phyloP scores from a whole-genome alignment of 495 filamentous ascomycete species.

The Tuber calosporum region DNA sequence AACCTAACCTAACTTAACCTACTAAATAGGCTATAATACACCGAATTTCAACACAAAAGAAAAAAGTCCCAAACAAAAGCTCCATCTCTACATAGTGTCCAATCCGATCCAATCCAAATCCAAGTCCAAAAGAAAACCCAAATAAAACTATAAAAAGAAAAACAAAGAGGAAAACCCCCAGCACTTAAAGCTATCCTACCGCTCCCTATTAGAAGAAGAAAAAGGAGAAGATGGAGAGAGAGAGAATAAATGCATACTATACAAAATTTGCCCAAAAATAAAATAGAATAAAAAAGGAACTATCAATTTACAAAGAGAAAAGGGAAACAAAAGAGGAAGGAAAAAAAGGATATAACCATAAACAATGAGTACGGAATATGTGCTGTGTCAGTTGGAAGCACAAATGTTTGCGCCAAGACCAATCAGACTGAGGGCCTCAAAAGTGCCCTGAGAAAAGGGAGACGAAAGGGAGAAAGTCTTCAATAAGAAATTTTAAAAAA shows the following conservation, averaged over 20 bases:
- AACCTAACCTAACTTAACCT: not conserved
- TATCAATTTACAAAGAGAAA: not conserved
- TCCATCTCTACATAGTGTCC: not conserved
- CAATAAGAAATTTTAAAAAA: conserved; percentile 5
- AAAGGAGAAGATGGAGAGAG: not conserved
- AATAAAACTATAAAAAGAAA: not conserved
- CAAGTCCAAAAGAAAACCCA: not conserved
- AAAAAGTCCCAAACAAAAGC: not conserved
- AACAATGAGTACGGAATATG: not conserved
- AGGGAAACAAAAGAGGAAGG: not conserved
- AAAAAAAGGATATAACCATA: not conserved
- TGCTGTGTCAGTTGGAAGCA: not conserved
- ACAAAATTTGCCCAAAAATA: not conserved
- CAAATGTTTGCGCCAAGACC: not conserved
- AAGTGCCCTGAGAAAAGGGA: not conserved
- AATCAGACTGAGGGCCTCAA: not conserved
- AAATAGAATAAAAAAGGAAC: not conserved
- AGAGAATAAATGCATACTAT: not conserved
- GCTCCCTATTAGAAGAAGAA: not conserved
- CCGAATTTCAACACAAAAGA: not conserved
- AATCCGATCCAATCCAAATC: not conserved
- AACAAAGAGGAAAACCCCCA: not conserved
- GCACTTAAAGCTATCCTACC: not conserved
- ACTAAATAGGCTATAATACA: not conserved
- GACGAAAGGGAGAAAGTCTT: not conserved